Conservation (phyloP, 176 grass and related monocot species). For the Areca catechu region DNA sequence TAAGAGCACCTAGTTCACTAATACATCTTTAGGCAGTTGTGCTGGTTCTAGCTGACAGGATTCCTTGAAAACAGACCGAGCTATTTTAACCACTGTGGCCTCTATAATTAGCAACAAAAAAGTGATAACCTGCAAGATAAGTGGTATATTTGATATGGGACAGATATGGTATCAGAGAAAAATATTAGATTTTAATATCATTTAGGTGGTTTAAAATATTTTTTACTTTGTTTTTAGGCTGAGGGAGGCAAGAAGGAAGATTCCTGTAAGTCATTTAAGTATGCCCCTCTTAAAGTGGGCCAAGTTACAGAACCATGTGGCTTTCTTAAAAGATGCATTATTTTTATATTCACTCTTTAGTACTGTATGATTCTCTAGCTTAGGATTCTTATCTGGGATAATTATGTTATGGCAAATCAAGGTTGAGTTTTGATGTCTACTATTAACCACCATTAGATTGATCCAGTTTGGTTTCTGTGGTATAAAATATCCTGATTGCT, state of each 20-base stretch:
- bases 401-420: constrained; percentile 2
- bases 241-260: constrained; percentile 31
- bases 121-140: no score
- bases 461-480: constrained; percentile 15
- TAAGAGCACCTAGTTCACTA: no score
- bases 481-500: no score
- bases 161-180: constrained; percentile 12
- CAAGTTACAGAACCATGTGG: constrained; percentile 9
- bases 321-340: constrained; percentile 10
- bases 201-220: constrained; percentile 16
- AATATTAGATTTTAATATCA: constrained; percentile 4
- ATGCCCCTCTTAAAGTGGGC: constrained; percentile 6
- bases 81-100: no score
- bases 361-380: constrained; percentile 21
- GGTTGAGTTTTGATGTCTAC: constrained; percentile 9
- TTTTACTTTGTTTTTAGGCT: constrained; percentile 26
- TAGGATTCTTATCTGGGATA: constrained; percentile 32
- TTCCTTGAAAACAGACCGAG: no score
- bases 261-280: constrained; percentile 28
- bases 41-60: no score
- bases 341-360: constrained; percentile 23
- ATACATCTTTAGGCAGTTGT: no score
- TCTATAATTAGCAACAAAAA: no score
- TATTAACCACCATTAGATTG: constrained; percentile 15
- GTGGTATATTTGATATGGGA: no score